Evolutionary conservation across 306 rosid genomes (phyloP).

Genomic region (Prunus mume): DNA sequence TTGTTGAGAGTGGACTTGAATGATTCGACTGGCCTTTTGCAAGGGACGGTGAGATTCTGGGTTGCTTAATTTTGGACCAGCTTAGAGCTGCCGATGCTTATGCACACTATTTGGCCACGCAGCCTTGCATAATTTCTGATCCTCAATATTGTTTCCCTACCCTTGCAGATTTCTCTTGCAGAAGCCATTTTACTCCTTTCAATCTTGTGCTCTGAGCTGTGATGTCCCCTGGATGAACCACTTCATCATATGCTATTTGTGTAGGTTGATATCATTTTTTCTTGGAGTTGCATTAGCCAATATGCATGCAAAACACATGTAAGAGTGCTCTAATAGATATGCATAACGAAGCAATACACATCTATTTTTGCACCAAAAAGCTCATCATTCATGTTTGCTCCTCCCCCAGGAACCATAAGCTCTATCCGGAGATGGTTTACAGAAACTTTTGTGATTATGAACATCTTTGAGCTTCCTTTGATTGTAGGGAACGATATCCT

Average conservation of each 20-base stretch:
- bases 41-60: conserved; percentile 37
- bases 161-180: conserved; percentile 70
- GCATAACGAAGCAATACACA: neutral
- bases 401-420: conserved; percentile 13
- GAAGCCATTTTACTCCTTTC: conserved; percentile 59
- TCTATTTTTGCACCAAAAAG: neutral
- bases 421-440: conserved; percentile 1
- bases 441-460: conserved; percentile 6
- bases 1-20: conserved; percentile 6
- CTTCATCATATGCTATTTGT: conserved; percentile 49
- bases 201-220: conserved; percentile 57
- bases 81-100: conserved; percentile 40
- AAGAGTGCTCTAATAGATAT: neutral
- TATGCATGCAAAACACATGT: neutral
- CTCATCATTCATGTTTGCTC: conserved; percentile 13
- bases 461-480: conserved; percentile 1
- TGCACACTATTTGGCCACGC: conserved; percentile 39
- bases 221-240: conserved; percentile 54
- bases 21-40: conserved; percentile 6
- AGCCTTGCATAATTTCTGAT: conserved; percentile 51
- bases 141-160: conserved; percentile 54
- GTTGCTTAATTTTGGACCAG: conserved; percentile 28
- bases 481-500: neutral
- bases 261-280: conserved; percentile 45
- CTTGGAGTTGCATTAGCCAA: conserved; percentile 2